phyloP scores from a whole-genome alignment of 164 flowering plant genomes.

The Stephania yunnanensis region DNA sequence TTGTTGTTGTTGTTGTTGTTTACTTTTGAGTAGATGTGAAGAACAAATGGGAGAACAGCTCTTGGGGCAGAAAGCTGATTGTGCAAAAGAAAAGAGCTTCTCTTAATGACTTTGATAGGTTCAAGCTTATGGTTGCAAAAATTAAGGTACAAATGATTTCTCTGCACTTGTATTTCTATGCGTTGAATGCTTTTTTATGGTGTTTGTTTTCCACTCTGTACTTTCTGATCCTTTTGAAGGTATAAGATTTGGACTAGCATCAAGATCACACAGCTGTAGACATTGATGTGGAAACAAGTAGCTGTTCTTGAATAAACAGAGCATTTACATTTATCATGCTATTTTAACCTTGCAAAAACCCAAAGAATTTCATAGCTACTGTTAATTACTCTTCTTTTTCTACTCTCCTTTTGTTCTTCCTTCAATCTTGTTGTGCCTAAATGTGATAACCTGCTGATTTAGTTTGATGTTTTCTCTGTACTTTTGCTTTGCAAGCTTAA shows the following conservation, averaged over 20 bases:
- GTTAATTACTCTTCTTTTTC: neutral
- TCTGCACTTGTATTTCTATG: no score
- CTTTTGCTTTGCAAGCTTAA: slow-evolving; percentile 1
- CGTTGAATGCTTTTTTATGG: no score
- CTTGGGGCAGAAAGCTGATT: slow-evolving; percentile 88
- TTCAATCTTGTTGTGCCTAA: neutral
- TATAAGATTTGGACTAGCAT: neutral
- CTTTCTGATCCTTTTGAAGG: neutral
- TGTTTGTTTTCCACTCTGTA: no score
- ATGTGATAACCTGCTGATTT: neutral
- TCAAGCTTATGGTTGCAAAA: slow-evolving; percentile 52
- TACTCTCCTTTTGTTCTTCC: neutral
- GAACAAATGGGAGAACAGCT: slow-evolving; percentile 43
- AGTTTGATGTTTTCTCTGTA: neutral
- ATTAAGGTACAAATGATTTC: slow-evolving; percentile 25
- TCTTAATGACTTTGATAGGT: slow-evolving; percentile 74
- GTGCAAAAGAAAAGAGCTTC: slow-evolving; percentile 76
- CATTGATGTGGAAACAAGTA: no score
- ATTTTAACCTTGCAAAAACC: no score
- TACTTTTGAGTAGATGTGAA: slow-evolving; percentile 27
- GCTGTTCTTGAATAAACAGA: no score
- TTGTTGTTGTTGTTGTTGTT: no score
- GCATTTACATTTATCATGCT: neutral
- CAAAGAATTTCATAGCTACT: no score
- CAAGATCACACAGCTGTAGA: no score